Base-by-base conservation (phyloP, 805 yeast genomes). In the Clavispora phyllophila region DNA sequence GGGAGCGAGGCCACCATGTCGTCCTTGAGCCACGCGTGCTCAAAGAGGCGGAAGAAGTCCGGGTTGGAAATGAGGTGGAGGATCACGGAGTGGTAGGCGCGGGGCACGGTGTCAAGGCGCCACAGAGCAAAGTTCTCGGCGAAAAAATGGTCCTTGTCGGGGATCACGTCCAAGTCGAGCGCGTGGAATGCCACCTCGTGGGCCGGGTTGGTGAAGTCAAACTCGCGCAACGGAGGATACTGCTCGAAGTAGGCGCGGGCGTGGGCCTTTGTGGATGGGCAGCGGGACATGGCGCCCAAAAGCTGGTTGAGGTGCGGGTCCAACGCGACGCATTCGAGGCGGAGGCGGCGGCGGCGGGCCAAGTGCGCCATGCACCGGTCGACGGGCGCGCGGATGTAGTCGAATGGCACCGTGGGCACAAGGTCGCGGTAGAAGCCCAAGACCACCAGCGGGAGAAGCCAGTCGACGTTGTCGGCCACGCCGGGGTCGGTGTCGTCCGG, bases 21-120 rank as follows among this genome's bases (percentile, higher is more conserved):
- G 19, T 20, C 31, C 4, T 32, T 22, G 25, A 47, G 37, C 36
- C 14, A 35, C 10, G 33, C 35, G 6, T 27, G 26, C 4, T 27
- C 34, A 1, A 45, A 20, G 7, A 47, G 18, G 22, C 12, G 13
- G 15, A 47, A 49, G 20, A 49, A 47, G 3, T 36, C 43, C 7
- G 19, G 19, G 14, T 43, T 32, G 5, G 35, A 23, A 3, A 43
- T 17, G 5, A 43, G 40, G 22, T 33, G 40, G 32, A 40, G 24
- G 22, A 40, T 13, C 27, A 31, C 27, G 9, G 17, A 9, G 37
- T 44, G n/a, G 10, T 14, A 3, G 8, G 14, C 13, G 20, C 20
- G 22, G 17, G 37, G 9, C 23, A 27, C 24, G 38, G 19, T 13
- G 15, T 37, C 25, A 28, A 40, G 26, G 14, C 26, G 9, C 35